Evolutionary conservation across 2,329 filamentous ascomycete genomes (phyloP), one percentile per base, ranked within the genome.

Genomic region (Cladophialophora immunda): DNA sequence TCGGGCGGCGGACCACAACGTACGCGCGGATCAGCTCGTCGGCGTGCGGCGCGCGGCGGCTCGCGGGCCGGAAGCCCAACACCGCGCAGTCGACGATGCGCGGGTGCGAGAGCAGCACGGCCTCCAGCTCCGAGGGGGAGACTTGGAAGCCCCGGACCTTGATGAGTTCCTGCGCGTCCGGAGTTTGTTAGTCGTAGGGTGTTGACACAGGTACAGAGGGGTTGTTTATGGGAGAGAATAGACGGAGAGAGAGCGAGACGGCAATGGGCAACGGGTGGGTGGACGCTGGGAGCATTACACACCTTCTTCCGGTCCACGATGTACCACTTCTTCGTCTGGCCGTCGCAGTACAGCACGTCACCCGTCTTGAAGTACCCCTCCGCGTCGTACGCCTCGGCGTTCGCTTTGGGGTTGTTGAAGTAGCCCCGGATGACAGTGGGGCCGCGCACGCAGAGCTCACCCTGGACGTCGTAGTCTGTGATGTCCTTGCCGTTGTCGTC

Each of bases 401-500:
- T 66, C 6, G 68, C 65, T 13, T 4, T 36, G 30, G 58, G 25
- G 56, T 86, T 84, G 55, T 84, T 80, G 68, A 83, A 83, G 72
- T 88, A 88, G 0, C 85, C 84, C 2, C 78, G 80, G 3, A 85
- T 83, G 1, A 87, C 77, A 1, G 81, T 83, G 0, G 85, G 85
- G 0, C 86, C 85, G 1, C 78, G 78, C 25, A 83, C 76, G 57
- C 79, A 78, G 11, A 84, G 65, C 65, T 84, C 81, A 2, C 86
- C 86, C 4, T 77, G 75, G 0, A 81, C 77, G 22, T 80, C 79
- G 64, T 80, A 85, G 2, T 74, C 81, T 0, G 82, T 81, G 61
- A 89, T 84, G 62, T 88, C 85, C 0, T 78, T 81, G 0, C 84
- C 86, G 0, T 83, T 75, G 17, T 88, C 85, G 72, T 88, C 86